These are phyloP conservation scores for Picea abies DNA, from an alignment of 83 land plant genomes.

Conservation along the genomic window DNA sequence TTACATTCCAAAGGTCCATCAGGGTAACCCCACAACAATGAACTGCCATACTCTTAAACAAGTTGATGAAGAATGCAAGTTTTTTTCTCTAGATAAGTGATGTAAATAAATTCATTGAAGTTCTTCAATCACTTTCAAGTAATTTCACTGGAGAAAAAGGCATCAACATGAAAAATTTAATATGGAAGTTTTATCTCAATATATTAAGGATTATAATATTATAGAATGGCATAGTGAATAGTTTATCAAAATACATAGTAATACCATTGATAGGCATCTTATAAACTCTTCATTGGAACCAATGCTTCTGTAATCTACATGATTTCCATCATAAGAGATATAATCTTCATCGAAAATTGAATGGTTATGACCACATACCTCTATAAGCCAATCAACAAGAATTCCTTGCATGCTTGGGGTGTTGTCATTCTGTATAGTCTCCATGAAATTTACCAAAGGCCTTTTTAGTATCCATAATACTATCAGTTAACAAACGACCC, in stretches of 20 bases:
- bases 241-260: neutral
- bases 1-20: slow-evolving; percentile 64
- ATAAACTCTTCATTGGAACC: slow-evolving; percentile 57
- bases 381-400: too few species aligned
- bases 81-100: slow-evolving; percentile 71
- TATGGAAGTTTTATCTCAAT: too few species aligned
- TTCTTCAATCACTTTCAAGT: too few species aligned
- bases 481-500: too few species aligned
- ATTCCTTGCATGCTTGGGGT: too few species aligned
- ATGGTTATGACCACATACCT: too few species aligned
- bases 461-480: too few species aligned
- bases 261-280: slow-evolving; percentile 36
- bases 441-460: too few species aligned
- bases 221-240: neutral
- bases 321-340: too few species aligned
- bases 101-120: slow-evolving; percentile 53
- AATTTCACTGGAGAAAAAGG: neutral
- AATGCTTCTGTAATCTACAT: too few species aligned
- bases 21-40: slow-evolving; percentile 72
- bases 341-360: slow-evolving; percentile 2
- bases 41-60: slow-evolving; percentile 79
- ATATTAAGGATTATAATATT: neutral
- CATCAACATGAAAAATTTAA: neutral
- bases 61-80: slow-evolving; percentile 79
- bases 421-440: too few species aligned